Evolutionary conservation across 2,329 filamentous ascomycete genomes (phyloP), one percentile per base, ranked within the genome.

Genomic region (Dendrostoma leiphaemia): DNA sequence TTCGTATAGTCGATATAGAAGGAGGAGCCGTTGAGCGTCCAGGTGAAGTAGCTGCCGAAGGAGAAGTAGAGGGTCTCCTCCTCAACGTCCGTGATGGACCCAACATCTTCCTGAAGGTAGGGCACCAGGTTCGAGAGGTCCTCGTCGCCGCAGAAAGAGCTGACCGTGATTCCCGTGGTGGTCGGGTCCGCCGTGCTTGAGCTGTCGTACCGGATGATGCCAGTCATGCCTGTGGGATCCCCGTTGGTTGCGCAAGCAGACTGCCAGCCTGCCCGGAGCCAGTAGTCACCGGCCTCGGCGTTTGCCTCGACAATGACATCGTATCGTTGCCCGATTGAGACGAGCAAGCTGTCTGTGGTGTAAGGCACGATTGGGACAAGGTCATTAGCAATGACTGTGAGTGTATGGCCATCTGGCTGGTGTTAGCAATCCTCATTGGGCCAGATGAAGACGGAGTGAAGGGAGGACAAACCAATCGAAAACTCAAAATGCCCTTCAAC

Each of bases 291-390:
- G 3, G 62, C 51, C 13, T 62, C 55, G 52, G 67, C 56, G 53
- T 62, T 64, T 21, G 71, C 77, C 41, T 75, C 69, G 47, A 81
- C 74, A 53, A 76, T 68, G 12, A 80, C 66, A 58, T 80, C 76
- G 58, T 69, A 71, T 19, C 73, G 65, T 62, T 67, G 74, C 57
- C 68, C 74, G 54, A 84, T 72, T 24, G 69, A 78, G 12, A 85
- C 68, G 47, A 74, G 78, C 19, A 85, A 65, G 44, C 74, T 70
- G 28, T 75, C 67, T 1, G 78, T 78, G 1, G 71, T 71, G 61
- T 77, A 76, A 4, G 82, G 77, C 48, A 74, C 63, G 50, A 82
- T 67, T 0, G 77, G 74, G 3, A 82, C 78, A 37, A 81, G 74
- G 60, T 83, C 81, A 41, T 72, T 71, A 3, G 75, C 70, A 47